Percentiles rank a stretch among this genome's conserved stretches.
These are phyloP conservation scores for Claviceps fusiformis DNA, from an alignment of 2,329 filamentous ascomycete species.

Conservation along the genomic window DNA sequence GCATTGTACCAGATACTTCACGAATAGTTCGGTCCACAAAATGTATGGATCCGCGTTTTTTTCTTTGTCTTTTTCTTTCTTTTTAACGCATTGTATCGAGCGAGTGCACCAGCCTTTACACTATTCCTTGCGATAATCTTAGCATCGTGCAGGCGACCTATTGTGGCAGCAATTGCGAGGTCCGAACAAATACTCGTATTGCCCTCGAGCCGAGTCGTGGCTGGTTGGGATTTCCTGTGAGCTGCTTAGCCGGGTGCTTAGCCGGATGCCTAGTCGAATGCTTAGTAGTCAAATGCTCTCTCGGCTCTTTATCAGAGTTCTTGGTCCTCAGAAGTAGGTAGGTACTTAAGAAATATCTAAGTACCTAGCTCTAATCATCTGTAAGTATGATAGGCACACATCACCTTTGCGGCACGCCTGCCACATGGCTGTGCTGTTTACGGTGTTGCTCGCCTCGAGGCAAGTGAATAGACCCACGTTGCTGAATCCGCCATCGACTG, in stretches of 20 bases:
- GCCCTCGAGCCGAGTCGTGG: neutral
- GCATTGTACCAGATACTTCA: neutral
- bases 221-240: neutral
- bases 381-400: too few relatives aligned
- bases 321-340: too few relatives aligned
- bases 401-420: too few relatives aligned
- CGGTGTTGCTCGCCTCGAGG: too few relatives aligned
- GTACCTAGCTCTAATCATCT: too few relatives aligned
- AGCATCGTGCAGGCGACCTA: neutral
- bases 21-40: neutral
- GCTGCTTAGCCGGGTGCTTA: neutral
- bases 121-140: neutral
- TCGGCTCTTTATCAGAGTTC: too few relatives aligned
- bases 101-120: neutral
- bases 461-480: too few relatives aligned
- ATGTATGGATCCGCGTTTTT: neutral
- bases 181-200: neutral
- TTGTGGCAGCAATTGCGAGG: neutral
- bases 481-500: too few relatives aligned
- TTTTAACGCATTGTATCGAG: neutral
- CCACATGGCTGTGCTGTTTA: too few relatives aligned
- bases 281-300: neutral
- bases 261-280: neutral
- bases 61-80: neutral
- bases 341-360: too few relatives aligned